Conservation (phyloP, 2,329 filamentous ascomycete species). For the Aspergillus hortae region DNA sequence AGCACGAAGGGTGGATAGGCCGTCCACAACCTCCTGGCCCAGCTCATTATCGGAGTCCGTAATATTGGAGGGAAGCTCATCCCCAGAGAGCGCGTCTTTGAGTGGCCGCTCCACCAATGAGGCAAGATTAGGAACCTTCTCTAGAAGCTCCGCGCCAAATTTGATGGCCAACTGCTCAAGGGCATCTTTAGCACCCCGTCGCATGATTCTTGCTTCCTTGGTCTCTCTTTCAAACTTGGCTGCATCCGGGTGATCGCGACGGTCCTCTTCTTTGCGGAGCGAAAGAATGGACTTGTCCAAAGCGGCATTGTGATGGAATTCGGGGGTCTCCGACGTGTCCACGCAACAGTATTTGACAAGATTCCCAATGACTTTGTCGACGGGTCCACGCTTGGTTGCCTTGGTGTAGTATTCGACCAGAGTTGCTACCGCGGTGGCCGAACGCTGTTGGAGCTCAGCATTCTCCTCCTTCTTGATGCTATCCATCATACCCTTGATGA, state of each 20-base stretch:
- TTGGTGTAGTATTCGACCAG: conserved; percentile 84
- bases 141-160: conserved; percentile 74
- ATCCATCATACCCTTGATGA: conserved; percentile 98
- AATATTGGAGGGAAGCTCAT: conserved; percentile 66
- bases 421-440: conserved; percentile 76
- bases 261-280: conserved; percentile 94
- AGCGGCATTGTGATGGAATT: conserved; percentile 78
- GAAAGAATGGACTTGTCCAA: conserved; percentile 82
- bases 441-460: conserved; percentile 78
- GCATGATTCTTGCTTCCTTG: conserved; percentile 81
- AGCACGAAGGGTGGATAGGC: conserved; percentile 85
- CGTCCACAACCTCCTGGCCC: conserved; percentile 91
- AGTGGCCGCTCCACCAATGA: conserved; percentile 80
- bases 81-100: conserved; percentile 66
- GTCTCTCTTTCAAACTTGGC: conserved; percentile 87
- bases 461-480: conserved; percentile 96
- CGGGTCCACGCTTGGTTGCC: conserved; percentile 74
- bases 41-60: conserved; percentile 68
- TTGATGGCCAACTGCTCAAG: conserved; percentile 79
- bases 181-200: conserved; percentile 89
- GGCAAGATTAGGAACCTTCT: conserved; percentile 78
- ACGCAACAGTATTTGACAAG: conserved; percentile 97
- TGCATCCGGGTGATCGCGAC: conserved; percentile 86
- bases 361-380: conserved; percentile 94
- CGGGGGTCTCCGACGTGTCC: conserved; percentile 94